These are phyloP conservation scores for Ceratocystiopsis brevicomis DNA, from an alignment of 2,329 filamentous ascomycete genomes.

Conservation along the genomic window DNA sequence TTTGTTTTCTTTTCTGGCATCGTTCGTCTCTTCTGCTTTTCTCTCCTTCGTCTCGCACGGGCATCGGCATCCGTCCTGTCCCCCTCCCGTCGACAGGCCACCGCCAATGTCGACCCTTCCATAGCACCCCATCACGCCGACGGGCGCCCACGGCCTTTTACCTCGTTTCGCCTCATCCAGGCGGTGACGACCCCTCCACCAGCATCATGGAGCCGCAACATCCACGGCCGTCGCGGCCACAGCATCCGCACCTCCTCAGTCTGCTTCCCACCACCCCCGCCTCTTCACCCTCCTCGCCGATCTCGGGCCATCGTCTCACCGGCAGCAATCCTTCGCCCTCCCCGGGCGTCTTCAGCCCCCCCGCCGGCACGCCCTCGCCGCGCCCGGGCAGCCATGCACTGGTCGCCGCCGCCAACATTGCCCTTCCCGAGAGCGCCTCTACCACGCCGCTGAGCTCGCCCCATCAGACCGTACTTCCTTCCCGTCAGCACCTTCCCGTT, in stretches of 20 bases:
- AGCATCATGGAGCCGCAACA: constrained; percentile 13
- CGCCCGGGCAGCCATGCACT: constrained; percentile 20
- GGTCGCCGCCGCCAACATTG: constrained; percentile 16
- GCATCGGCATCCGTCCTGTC: no score
- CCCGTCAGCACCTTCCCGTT: constrained; percentile 44
- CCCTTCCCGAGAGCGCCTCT: constrained; percentile 35
- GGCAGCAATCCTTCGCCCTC: constrained; percentile 40
- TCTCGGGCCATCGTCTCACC: constrained; percentile 13
- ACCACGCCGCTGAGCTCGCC: constrained; percentile 33
- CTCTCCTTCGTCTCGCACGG: background rate
- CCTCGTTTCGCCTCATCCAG: background rate
- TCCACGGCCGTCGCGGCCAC: constrained; percentile 11
- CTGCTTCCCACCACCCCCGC: constrained; percentile 13
- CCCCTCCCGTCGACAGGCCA: background rate
- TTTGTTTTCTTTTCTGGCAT: no score
- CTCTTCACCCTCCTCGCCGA: constrained; percentile 17
- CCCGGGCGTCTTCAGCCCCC: constrained; percentile 35
- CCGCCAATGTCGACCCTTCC: constrained; percentile 4
- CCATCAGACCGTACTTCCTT: constrained; percentile 48
- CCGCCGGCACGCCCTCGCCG: constrained; percentile 6
- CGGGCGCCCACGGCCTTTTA: constrained; percentile 1
- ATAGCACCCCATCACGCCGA: constrained; percentile 2
- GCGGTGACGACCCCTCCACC: no score
- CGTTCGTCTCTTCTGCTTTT: no score
- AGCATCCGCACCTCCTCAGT: constrained; percentile 17